Conservation (phyloP, 2,329 filamentous ascomycete species). For the Trichophyton mentagrophytes region DNA sequence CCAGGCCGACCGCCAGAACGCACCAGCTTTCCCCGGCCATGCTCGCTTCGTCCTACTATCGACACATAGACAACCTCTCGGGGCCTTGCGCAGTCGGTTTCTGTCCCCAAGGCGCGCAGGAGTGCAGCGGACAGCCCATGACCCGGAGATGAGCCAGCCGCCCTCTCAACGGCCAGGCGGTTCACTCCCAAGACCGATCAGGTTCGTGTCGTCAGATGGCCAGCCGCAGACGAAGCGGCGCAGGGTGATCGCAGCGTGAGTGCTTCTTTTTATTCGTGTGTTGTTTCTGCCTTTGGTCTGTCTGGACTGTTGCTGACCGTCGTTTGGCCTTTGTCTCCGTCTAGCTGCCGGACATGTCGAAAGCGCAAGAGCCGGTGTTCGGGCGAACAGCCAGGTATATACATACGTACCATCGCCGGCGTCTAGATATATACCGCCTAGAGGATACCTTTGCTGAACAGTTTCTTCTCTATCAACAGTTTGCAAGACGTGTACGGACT, state of each 20-base stretch:
- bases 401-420: not conserved
- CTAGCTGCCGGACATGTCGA: slow-evolving; percentile 58
- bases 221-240: slow-evolving; percentile 67
- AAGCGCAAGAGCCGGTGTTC: slow-evolving; percentile 65
- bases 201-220: slow-evolving; percentile 72
- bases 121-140: slow-evolving; percentile 20
- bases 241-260: slow-evolving; percentile 66
- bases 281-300: slow-evolving; percentile 5
- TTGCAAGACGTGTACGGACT: slow-evolving; percentile 60
- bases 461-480: slow-evolving; percentile 18
- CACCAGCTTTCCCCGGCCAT: not conserved
- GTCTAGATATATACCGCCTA: not conserved
- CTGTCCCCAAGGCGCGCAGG: slow-evolving; percentile 15
- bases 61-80: slow-evolving; percentile 18
- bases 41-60: not conserved
- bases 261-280: slow-evolving; percentile 14
- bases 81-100: slow-evolving; percentile 26
- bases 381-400: slow-evolving; percentile 50
- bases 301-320: not conserved
- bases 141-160: slow-evolving; percentile 18
- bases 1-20: not conserved
- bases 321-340: not conserved
- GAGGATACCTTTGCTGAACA: not conserved
- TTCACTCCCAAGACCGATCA: slow-evolving; percentile 39
- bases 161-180: slow-evolving; percentile 16